Evolutionary conservation across 768 basidiomycete genomes (phyloP), one percentile per base, ranked within the genome.

Genomic region (Lentinula guzmanii): DNA sequence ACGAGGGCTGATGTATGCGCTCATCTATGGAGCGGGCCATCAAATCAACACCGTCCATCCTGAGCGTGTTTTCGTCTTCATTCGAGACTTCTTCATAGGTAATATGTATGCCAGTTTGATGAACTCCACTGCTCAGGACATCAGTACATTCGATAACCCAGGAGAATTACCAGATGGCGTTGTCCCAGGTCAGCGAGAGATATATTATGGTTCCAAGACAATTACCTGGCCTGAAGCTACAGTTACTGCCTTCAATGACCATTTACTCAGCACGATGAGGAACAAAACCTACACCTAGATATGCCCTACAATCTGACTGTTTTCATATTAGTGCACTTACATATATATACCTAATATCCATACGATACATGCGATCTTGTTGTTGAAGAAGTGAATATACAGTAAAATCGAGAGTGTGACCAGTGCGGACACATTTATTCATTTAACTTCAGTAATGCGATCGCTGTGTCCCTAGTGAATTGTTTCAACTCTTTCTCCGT

Each of bases 1-100:
- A 66, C 78, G 82, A 24, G 77, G 75, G 42, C 76, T 81, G 76
- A 66, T 65, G 71, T 65, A 63, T 41, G 67, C 37, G 10, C 46
- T 65, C 15, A 62, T 64, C 53, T 24, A 58, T 34, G 59, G 64
- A 18, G 63, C 62, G 15, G 65, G 65, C 6, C 68, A 69, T 60
- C 62, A 65, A 1, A 65, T 69, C 8, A 67, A 64, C 31, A 13
- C 21, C 5, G 11, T 35, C 13, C 61, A 58, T 6, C 68, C 68
- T n/a, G 64, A 56, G 18, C 62, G 63, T 37, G 65, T 66, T 8
- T 2, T 62, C 61, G 9, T 5, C 28, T 18, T 13, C 5, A 24
- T 48, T 11, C 46, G 46, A 11, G 46, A 48, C 46, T 48, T 48
- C 21, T 48, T 48, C 46, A 24, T 48, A 21, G 46, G 46, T 8